These are phyloP conservation scores for Phytopythium delawarense DNA, from an alignment of 352 stramenopile species.

Conservation along the genomic window DNA sequence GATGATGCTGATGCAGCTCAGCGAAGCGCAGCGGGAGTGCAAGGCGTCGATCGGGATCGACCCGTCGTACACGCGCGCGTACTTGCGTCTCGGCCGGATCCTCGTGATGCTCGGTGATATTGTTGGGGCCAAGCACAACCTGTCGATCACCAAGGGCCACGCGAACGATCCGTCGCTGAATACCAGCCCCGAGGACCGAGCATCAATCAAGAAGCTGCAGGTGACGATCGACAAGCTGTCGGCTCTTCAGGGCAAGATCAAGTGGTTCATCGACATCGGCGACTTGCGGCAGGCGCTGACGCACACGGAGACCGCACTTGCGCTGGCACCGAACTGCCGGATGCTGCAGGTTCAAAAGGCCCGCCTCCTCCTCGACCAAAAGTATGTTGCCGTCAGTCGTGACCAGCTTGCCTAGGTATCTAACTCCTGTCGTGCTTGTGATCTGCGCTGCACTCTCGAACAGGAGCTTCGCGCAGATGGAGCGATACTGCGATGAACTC, in stretches of 20 bases:
- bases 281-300: conserved; percentile 44
- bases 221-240: conserved; percentile 42
- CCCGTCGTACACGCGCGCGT: conserved; percentile 63
- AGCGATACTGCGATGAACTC: conserved; percentile 43
- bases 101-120: conserved; percentile 66
- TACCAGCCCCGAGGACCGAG: conserved; percentile 33
- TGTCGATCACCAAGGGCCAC: conserved; percentile 42
- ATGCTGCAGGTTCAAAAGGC: conserved; percentile 63
- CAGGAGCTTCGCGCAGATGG: conserved; percentile 51
- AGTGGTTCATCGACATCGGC: conserved; percentile 44
- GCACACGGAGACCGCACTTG: conserved; percentile 46
- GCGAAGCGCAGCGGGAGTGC: conserved; percentile 70
- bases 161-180: conserved; percentile 14
- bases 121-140: conserved; percentile 42
- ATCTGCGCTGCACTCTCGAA: not conserved
- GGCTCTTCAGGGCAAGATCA: conserved; percentile 45
- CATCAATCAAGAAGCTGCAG: conserved; percentile 54
- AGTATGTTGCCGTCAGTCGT: conserved; percentile 29
- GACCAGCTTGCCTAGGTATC: not conserved
- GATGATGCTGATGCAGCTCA: conserved; percentile 76
- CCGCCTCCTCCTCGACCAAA: conserved; percentile 56
- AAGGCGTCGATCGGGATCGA: conserved; percentile 57
- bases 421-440: conserved; percentile 6
- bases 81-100: conserved; percentile 64
- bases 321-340: conserved; percentile 43